phyloP scores from a whole-genome alignment of 1,284 basidiomycete genomes.

The Trichosporon asahii region DNA sequence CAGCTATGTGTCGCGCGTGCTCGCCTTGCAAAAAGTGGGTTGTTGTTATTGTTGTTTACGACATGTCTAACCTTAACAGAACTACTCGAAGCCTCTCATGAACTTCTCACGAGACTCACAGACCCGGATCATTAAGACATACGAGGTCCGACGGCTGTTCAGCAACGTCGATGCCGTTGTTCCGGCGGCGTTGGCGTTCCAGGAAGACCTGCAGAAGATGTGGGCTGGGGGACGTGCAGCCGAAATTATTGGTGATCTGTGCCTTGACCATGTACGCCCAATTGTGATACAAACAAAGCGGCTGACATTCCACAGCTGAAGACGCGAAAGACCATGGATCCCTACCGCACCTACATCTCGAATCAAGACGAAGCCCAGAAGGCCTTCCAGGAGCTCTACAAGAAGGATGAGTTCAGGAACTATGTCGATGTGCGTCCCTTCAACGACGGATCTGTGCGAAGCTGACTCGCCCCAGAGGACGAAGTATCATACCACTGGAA shows the following conservation, averaged over 20 bases:
- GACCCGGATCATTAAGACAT: slow-evolving; percentile 61
- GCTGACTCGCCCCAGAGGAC: slow-evolving; percentile 60
- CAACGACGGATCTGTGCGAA: background rate
- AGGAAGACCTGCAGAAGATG: slow-evolving; percentile 79
- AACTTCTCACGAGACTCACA: slow-evolving; percentile 4
- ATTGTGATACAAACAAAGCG: background rate
- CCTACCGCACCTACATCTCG: slow-evolving; percentile 84
- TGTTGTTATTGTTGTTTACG: slow-evolving; percentile 6
- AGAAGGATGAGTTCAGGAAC: slow-evolving; percentile 70
- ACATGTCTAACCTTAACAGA: background rate
- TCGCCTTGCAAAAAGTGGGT: slow-evolving; percentile 45
- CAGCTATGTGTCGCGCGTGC: slow-evolving; percentile 46
- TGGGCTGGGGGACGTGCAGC: slow-evolving; percentile 54
- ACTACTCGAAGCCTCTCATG: background rate
- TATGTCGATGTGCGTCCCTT: slow-evolving; percentile 72
- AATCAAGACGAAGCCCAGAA: slow-evolving; percentile 90
- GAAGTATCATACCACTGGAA: slow-evolving; percentile 79
- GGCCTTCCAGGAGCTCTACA: slow-evolving; percentile 78
- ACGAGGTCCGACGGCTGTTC: slow-evolving; percentile 88
- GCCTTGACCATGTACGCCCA: slow-evolving; percentile 64
- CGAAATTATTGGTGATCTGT: slow-evolving; percentile 76
- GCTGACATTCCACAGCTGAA: slow-evolving; percentile 58
- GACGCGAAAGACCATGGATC: slow-evolving; percentile 74
- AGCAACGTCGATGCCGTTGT: slow-evolving; percentile 88
- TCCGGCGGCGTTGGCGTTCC: slow-evolving; percentile 80